A percentile compares a stretch with the other conserved stretches of the same genome.
phyloP scores from a whole-genome alignment of 2,329 filamentous ascomycete genomes.

The Botrytis medusae region DNA sequence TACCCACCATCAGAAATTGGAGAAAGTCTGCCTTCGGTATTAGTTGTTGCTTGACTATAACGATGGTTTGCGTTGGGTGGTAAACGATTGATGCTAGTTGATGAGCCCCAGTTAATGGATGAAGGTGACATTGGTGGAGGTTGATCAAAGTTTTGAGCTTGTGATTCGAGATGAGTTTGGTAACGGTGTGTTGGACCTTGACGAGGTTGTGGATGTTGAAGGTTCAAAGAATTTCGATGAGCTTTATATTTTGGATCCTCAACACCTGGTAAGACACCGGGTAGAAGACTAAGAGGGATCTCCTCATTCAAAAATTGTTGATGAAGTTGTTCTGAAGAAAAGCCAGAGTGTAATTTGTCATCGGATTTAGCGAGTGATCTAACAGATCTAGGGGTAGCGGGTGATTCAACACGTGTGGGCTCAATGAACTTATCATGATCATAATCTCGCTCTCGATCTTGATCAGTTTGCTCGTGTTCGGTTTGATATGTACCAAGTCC shows the following conservation, averaged over 20 bases:
- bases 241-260: slow-evolving; percentile 80
- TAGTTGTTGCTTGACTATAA: slow-evolving; percentile 40
- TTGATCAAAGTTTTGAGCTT: slow-evolving; percentile 65
- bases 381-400: slow-evolving; percentile 2
- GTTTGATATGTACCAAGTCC: slow-evolving; percentile 59
- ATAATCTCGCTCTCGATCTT: slow-evolving; percentile 11
- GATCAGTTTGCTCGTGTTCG: slow-evolving; percentile 16
- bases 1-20: slow-evolving; percentile 39
- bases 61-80: slow-evolving; percentile 55
- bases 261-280: slow-evolving; percentile 24
- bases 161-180: slow-evolving; percentile 70
- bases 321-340: slow-evolving; percentile 50
- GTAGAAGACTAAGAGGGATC: slow-evolving; percentile 34
- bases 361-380: slow-evolving; percentile 42
- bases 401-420: slow-evolving; percentile 1
- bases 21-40: slow-evolving; percentile 33
- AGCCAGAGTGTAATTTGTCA: slow-evolving; percentile 60
- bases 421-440: slow-evolving; percentile 9
- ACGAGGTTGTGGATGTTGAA: slow-evolving; percentile 77
- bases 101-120: slow-evolving; percentile 64
- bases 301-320: slow-evolving; percentile 35
- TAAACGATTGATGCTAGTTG: slow-evolving; percentile 54
- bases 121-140: slow-evolving; percentile 57
- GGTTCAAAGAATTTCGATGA: slow-evolving; percentile 75
- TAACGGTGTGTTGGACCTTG: slow-evolving; percentile 73